phyloP scores from a whole-genome alignment of 1,139 yeast genomes.

The Taphrina deformans region DNA sequence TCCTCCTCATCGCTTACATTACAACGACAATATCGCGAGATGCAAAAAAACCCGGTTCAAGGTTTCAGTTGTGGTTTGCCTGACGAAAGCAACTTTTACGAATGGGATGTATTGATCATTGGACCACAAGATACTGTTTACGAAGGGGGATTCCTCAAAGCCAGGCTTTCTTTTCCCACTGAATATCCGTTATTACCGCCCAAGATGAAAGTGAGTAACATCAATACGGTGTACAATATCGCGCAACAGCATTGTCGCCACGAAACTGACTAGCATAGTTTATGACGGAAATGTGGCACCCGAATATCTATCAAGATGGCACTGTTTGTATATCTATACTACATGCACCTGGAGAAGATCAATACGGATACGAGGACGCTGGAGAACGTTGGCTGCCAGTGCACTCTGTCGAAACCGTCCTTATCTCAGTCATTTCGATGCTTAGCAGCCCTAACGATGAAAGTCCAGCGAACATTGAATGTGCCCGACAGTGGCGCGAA shows the following conservation, averaged over 20 bases:
- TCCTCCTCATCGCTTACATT: conserved; percentile 24
- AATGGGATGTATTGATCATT: conserved; percentile 41
- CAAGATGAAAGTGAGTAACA: conserved; percentile 38
- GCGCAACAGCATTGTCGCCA: too few species aligned
- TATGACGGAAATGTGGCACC: conserved; percentile 42
- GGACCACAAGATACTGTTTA: conserved; percentile 42
- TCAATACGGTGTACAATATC: too few species aligned
- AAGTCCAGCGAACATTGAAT: conserved; percentile 42
- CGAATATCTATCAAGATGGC: conserved; percentile 41
- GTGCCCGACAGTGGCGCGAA: conserved; percentile 41
- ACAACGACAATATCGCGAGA: conserved; percentile 29
- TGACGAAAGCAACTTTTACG: conserved; percentile 40
- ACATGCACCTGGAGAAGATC: conserved; percentile 42
- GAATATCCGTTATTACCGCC: conserved; percentile 42
- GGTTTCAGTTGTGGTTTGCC: conserved; percentile 41
- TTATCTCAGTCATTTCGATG: conserved; percentile 41
- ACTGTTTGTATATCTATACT: conserved; percentile 41
- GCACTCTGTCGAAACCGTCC: conserved; percentile 41
- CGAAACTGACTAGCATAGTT: conserved; percentile 32
- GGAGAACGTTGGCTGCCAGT: conserved; percentile 43
- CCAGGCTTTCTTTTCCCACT: conserved; percentile 39
- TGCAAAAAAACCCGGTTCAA: conserved; percentile 38
- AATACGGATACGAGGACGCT: conserved; percentile 42
- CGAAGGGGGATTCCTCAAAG: conserved; percentile 42
- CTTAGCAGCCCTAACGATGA: conserved; percentile 41